Conservation (phyloP, 2,329 filamentous ascomycete genomes). For the Oidium heveae region DNA sequence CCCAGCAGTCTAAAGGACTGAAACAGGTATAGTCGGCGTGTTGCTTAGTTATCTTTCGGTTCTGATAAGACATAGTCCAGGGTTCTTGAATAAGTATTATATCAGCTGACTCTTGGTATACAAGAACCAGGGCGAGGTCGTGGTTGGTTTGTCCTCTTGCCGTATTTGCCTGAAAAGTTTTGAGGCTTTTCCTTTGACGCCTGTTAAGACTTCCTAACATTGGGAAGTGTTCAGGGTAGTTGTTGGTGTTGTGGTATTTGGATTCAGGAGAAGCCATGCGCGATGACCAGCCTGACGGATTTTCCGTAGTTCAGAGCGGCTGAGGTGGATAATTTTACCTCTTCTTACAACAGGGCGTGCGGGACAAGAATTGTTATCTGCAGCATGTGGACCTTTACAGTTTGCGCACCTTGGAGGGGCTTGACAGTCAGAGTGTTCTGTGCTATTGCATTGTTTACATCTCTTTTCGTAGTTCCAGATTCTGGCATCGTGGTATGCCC, state of each 20-base stretch:
- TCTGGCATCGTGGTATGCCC: not conserved
- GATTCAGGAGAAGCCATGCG: too few species aligned
- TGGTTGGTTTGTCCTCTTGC: not conserved
- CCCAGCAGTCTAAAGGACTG: not conserved
- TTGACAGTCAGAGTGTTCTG: not conserved
- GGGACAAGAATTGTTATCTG: not conserved
- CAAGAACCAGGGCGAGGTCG: not conserved
- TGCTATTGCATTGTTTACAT: not conserved
- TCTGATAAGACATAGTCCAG: not conserved
- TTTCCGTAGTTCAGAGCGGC: too few species aligned
- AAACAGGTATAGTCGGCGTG: not conserved
- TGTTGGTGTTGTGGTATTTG: too few species aligned
- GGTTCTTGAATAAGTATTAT: not conserved
- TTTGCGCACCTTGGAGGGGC: not conserved
- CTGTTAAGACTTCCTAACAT: not conserved
- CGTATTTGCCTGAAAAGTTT: too few species aligned
- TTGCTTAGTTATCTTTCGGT: not conserved
- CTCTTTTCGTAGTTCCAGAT: not conserved
- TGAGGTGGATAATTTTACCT: not conserved
- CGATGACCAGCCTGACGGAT: too few species aligned
- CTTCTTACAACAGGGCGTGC: not conserved
- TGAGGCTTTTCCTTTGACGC: not conserved
- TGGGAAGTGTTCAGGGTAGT: not conserved
- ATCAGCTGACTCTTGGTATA: not conserved
- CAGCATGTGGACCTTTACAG: not conserved